Evolutionary conservation across 208 protist genomes (phyloP).

Genomic region (Leishmania turanica): DNA sequence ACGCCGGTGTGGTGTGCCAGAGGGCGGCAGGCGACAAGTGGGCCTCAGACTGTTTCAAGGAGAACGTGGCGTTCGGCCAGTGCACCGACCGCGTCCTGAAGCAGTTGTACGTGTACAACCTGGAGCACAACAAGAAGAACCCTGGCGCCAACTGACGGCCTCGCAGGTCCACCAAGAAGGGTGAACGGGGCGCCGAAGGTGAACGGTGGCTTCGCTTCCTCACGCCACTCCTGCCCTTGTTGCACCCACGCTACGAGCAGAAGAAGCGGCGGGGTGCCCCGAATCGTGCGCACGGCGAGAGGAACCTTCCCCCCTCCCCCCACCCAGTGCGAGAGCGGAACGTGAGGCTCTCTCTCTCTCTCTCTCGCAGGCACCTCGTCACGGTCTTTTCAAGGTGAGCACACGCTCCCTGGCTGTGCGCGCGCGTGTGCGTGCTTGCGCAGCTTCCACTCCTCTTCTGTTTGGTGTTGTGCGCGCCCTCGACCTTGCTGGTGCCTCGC

Average conservation of each 20-base stretch:
- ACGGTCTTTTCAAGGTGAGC: background rate
- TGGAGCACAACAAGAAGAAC: constrained; percentile 83
- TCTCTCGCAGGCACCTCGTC: background rate
- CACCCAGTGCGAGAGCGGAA: background rate
- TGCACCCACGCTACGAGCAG: background rate
- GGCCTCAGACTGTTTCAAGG: constrained; percentile 86
- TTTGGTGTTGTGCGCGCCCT: background rate
- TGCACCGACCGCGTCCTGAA: constrained; percentile 80
- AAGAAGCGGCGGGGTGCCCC: background rate
- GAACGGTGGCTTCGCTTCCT: background rate
- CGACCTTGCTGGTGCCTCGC: background rate
- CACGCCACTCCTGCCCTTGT: background rate
- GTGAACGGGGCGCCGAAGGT: background rate
- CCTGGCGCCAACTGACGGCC: constrained; percentile 55
- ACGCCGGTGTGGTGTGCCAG: constrained; percentile 75
- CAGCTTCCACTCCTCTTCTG: background rate
- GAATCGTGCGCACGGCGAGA: background rate
- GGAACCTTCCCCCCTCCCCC: too few species aligned
- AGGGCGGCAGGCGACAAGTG: constrained; percentile 62
- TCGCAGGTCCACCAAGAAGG: background rate
- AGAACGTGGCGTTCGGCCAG: constrained; percentile 85
- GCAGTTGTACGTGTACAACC: constrained; percentile 87
- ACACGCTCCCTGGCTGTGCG: background rate
- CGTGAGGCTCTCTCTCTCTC: background rate
- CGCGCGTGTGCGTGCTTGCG: background rate